A percentile compares a stretch with the other conserved stretches of the same genome.
Evolutionary conservation across 225 moss, liverwort and hornwort genomes (phyloP).

Genomic region (Neckera pumila): DNA sequence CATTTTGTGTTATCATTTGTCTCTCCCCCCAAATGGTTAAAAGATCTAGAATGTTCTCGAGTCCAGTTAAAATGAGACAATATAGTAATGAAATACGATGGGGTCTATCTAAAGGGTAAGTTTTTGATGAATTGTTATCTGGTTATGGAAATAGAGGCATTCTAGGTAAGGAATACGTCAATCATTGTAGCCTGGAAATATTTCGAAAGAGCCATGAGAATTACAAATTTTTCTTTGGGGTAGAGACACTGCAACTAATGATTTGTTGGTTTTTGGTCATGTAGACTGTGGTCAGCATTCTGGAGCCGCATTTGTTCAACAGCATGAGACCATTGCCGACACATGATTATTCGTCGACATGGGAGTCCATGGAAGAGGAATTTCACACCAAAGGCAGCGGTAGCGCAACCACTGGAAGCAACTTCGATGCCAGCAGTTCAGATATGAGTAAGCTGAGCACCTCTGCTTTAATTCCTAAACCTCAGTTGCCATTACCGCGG

Average conservation of each 20-base stretch:
- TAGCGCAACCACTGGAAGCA: not conserved
- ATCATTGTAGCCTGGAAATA: too few species aligned
- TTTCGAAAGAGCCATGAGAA: not conserved
- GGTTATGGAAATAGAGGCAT: not conserved
- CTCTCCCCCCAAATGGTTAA: too few species aligned
- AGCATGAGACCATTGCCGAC: not conserved
- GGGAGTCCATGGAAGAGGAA: constrained; percentile 5
- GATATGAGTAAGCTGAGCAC: not conserved
- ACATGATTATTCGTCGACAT: not conserved
- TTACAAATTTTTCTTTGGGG: not conserved
- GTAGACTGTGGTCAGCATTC: constrained; percentile 19
- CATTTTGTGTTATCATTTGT: not conserved
- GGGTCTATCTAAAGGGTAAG: not conserved
- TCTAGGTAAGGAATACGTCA: not conserved
- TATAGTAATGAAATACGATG: too few species aligned
- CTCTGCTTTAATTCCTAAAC: not conserved
- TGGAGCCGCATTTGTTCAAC: constrained; percentile 10
- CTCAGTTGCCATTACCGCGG: not conserved
- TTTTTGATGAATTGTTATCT: not conserved
- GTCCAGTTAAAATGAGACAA: not conserved
- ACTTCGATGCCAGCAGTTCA: not conserved
- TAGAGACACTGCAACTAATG: not conserved
- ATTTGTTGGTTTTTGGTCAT: not conserved
- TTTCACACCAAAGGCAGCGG: not conserved
- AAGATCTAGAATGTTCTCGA: not conserved